Base-by-base conservation (phyloP, 2,329 filamentous ascomycete genomes). In the Cordyceps fumosorosea region DNA sequence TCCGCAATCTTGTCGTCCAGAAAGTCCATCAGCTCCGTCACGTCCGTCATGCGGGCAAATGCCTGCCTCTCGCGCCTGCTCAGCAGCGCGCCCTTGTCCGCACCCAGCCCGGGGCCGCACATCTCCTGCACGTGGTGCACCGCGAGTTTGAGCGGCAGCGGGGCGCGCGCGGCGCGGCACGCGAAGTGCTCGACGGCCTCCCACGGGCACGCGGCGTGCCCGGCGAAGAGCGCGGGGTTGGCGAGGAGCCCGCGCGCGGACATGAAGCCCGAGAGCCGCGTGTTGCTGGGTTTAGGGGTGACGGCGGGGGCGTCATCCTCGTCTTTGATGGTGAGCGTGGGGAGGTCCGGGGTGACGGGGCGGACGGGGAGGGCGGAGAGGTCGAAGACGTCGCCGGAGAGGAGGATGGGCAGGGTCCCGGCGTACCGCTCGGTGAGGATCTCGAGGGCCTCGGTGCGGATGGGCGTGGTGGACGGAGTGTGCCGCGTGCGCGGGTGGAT, bases 341-440 rank as follows among this genome's bases (percentile, higher is more conserved):
- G 75, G 64, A 64, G 73, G 72, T 29, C 74, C 42, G 70, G 69
- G 34, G 34, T 37, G 34, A 37, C 34, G 7, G 71, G 66, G 29
- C 70, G 65, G 55, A 82, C 79, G 14, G 81, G 81, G 29, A 85
- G 74, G 12, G 77, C 68, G 56, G 73, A 72, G 56, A 87, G 75
- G 34, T 84, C 80, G 66, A 88, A 89, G 22, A 89, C 82, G 67
- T 90, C 87, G 18, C 88, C 87, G n/a, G 88, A 89, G 3, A 87
- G 81, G 7, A 90, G 75, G 44, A 89, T 79, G 0, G 87, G 88
- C 0, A 89, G 77, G n/a, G 75, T 77, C 56, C 76, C 69, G 56
- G 82, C 74, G 69, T 82, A 81, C 65, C 78, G 80, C 16, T 78
- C 73, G 3, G 81, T 81, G 12, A 89, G 74, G 14, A 82, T 72